Conservation (phyloP, 2,329 filamentous ascomycete species). For the Colletotrichum australisinense region DNA sequence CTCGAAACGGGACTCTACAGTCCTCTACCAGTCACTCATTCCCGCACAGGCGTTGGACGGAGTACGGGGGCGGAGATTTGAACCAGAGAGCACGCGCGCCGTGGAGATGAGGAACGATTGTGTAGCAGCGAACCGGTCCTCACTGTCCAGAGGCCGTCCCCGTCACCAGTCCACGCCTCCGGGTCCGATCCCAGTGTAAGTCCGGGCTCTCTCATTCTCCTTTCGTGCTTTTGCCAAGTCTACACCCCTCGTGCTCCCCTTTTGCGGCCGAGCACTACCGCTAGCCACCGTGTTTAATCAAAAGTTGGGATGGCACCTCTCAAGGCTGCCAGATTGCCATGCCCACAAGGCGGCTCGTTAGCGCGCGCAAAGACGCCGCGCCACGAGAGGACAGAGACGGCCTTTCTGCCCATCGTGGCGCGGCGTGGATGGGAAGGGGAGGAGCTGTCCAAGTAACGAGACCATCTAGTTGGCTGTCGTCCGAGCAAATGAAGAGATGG, state of each 20-base stretch:
- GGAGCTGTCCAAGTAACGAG: background rate
- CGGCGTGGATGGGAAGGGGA: background rate
- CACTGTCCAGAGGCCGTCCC: constrained; percentile 3
- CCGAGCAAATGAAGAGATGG: background rate
- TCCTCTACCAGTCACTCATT: background rate
- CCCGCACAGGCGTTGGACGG: background rate
- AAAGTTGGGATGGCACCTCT: constrained; percentile 31
- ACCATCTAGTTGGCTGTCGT: background rate
- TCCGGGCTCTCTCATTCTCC: background rate
- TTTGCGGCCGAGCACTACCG: constrained; percentile 3
- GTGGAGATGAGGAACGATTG: constrained; percentile 18
- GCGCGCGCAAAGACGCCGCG: constrained; percentile 21
- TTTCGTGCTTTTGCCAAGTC: background rate
- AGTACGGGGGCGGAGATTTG: background rate
- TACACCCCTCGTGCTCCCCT: background rate
- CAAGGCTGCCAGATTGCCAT: constrained; percentile 27
- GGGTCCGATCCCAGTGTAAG: constrained; percentile 11
- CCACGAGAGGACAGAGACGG: background rate
- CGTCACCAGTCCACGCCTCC: constrained; percentile 22
- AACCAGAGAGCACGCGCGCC: background rate
- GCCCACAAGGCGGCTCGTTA: background rate
- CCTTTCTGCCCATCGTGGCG: background rate
- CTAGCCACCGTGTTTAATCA: background rate
- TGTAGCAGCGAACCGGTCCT: background rate
- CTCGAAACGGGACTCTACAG: background rate